phyloP scores from a whole-genome alignment of 176 grass and related monocot genomes.

The Guadua angustifolia region DNA sequence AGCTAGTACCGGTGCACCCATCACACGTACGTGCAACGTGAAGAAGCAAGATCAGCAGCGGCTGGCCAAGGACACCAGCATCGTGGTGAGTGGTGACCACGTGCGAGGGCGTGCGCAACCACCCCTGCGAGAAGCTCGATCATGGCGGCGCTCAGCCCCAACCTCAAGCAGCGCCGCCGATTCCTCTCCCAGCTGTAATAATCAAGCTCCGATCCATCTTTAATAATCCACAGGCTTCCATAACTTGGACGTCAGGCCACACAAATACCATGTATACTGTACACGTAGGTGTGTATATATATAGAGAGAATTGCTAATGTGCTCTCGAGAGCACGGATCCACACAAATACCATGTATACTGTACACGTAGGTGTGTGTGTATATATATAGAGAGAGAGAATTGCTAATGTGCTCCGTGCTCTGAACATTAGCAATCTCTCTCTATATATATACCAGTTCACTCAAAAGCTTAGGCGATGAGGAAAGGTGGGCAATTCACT shows the following conservation, averaged over 20 bases:
- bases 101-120: slow-evolving; percentile 91
- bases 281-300: no score
- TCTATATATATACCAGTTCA: no score
- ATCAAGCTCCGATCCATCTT: not conserved
- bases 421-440: no score
- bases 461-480: no score
- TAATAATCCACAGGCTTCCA: not conserved
- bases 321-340: no score
- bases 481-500: no score
- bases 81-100: slow-evolving; percentile 92
- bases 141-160: slow-evolving; percentile 80
- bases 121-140: slow-evolving; percentile 89
- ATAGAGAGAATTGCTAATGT: no score
- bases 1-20: no score
- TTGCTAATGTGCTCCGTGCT: no score
- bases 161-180: slow-evolving; percentile 75
- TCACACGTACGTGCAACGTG: slow-evolving; percentile 71
- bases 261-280: slow-evolving; percentile 4
- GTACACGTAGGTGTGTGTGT: no score
- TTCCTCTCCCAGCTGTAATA: slow-evolving; percentile 70
- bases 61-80: slow-evolving; percentile 77
- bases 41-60: slow-evolving; percentile 96
- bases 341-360: no score
- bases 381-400: no score
- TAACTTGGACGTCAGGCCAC: not conserved